These are phyloP conservation scores for Boletus insuetus DNA, from an alignment of 768 basidiomycete species.

Conservation along the genomic window DNA sequence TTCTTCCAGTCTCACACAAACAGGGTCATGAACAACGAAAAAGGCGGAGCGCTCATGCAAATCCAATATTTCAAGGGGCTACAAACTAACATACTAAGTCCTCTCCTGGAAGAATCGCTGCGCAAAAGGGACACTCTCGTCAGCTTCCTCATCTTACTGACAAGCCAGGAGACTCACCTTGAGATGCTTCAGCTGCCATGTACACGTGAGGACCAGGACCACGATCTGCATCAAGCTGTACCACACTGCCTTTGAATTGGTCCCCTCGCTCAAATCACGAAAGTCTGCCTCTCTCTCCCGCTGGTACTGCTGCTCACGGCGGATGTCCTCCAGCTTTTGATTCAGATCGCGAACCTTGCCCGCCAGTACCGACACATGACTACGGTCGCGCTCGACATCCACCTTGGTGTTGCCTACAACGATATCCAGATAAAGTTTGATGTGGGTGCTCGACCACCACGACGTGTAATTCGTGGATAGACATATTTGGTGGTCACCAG, in stretches of 20 bases:
- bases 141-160: neutral
- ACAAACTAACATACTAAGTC: slow-evolving; percentile 37
- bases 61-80: slow-evolving; percentile 6
- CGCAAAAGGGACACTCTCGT: neutral
- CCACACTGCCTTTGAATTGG: slow-evolving; percentile 93
- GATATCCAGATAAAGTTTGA: slow-evolving; percentile 92
- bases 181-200: slow-evolving; percentile 92
- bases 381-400: slow-evolving; percentile 84
- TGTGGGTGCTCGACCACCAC: slow-evolving; percentile 84
- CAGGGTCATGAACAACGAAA: neutral
- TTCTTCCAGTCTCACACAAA: neutral
- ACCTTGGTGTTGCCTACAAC: slow-evolving; percentile 85
- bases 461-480: slow-evolving; percentile 89
- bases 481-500: slow-evolving; percentile 97
- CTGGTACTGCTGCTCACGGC: slow-evolving; percentile 96
- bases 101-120: slow-evolving; percentile 88
- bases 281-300: slow-evolving; percentile 92
- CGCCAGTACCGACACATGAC: slow-evolving; percentile 79
- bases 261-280: slow-evolving; percentile 82
- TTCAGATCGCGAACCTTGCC: slow-evolving; percentile 89
- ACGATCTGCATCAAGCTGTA: slow-evolving; percentile 87
- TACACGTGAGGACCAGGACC: slow-evolving; percentile 79
- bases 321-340: slow-evolving; percentile 87
- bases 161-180: slow-evolving; percentile 47
- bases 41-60: neutral